phyloP scores from a whole-genome alignment of 2,329 filamentous ascomycete genomes.

The Aureobasidium subglaciale region DNA sequence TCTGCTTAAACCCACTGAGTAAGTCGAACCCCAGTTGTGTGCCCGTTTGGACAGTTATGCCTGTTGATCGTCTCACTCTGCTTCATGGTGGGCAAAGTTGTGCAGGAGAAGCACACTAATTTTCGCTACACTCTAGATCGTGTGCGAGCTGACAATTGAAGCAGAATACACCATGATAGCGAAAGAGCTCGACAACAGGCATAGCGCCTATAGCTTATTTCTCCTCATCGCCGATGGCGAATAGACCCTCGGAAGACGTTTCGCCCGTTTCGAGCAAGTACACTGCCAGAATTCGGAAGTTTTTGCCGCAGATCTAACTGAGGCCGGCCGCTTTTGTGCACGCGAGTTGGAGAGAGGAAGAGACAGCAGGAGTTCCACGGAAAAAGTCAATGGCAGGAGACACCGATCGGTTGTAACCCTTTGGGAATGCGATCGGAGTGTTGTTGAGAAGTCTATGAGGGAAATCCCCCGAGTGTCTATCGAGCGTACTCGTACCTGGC shows the following conservation, averaged over 20 bases:
- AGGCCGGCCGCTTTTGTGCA: background rate
- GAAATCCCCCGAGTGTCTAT: background rate
- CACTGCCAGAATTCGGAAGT: background rate
- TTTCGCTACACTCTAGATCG: background rate
- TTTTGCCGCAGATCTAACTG: constrained; percentile 7
- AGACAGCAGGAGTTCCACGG: background rate
- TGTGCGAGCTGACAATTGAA: background rate
- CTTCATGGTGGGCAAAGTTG: background rate
- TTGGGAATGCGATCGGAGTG: background rate
- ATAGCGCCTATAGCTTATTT: constrained; percentile 8
- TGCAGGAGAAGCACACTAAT: background rate
- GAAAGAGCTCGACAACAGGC: background rate
- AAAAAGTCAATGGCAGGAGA: constrained; percentile 1
- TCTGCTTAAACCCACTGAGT: background rate
- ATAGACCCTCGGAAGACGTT: background rate
- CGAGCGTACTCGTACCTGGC: background rate
- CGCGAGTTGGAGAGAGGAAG: background rate
- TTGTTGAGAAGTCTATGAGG: constrained; percentile 1
- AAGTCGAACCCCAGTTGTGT: constrained; percentile 4
- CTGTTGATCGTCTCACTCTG: constrained; percentile 10
- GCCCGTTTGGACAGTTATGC: background rate
- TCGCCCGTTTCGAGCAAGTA: background rate
- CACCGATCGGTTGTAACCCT: background rate
- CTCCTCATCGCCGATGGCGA: background rate
- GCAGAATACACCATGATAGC: background rate